A percentile compares a stretch with the other conserved stretches of the same genome.
Conservation (phyloP, 2,329 filamentous ascomycete species). For the Parasarocladium wereldwijsianum region DNA sequence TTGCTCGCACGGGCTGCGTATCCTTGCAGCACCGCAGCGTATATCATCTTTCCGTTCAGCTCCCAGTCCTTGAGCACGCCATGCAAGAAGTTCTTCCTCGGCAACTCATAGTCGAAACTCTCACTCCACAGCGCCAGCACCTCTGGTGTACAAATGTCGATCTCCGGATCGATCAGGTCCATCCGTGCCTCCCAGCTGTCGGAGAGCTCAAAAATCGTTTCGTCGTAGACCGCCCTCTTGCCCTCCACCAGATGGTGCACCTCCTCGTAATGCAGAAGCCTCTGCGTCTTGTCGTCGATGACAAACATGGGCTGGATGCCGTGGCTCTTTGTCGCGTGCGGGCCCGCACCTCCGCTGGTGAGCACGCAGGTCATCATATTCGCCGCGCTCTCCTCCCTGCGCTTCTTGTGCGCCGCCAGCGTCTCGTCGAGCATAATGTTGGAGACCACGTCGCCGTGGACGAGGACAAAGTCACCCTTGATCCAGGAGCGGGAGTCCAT, state of each 20-base stretch:
- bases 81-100: conserved; percentile 75
- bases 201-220: conserved; percentile 55
- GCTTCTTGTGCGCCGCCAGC: conserved; percentile 63
- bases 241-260: conserved; percentile 55
- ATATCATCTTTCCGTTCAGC: conserved; percentile 91
- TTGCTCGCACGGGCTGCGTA: conserved; percentile 82
- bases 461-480: conserved; percentile 78
- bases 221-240: conserved; percentile 57
- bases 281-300: conserved; percentile 62
- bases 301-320: conserved; percentile 72
- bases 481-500: conserved; percentile 77
- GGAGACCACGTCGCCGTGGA: conserved; percentile 84
- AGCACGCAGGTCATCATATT: conserved; percentile 97
- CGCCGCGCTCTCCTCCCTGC: conserved; percentile 73
- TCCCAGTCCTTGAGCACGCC: conserved; percentile 95
- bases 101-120: conserved; percentile 91
- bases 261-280: conserved; percentile 91
- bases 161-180: conserved; percentile 84
- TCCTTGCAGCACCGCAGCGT: conserved; percentile 70
- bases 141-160: conserved; percentile 95
- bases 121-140: conserved; percentile 92
- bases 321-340: conserved; percentile 64
- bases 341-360: conserved; percentile 53
- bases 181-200: conserved; percentile 67
- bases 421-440: conserved; percentile 75